Evolutionary conservation across 768 basidiomycete genomes (phyloP).

Genomic region (Mycena vulgaris): DNA sequence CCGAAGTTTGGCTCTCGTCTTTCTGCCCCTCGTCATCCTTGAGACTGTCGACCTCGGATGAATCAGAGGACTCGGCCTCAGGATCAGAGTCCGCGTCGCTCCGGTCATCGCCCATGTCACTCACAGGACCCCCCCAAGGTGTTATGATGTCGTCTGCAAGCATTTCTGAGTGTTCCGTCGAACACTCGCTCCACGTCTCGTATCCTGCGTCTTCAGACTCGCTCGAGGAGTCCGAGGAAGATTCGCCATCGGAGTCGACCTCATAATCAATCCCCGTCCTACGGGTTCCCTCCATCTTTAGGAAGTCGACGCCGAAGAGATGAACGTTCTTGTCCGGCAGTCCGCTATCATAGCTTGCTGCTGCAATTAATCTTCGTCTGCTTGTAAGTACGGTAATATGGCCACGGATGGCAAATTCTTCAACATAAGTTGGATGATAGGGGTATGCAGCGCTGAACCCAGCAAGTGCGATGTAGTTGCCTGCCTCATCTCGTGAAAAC

Average conservation of each 20-base stretch:
- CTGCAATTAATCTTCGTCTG: neutral
- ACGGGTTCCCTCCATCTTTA: neutral
- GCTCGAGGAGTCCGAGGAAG: conserved; percentile 6
- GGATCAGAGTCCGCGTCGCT: conserved; percentile 1
- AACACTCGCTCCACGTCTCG: conserved; percentile 43
- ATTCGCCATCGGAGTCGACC: neutral
- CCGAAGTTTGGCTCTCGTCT: too few species aligned
- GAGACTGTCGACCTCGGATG: neutral
- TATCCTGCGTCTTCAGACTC: conserved; percentile 32
- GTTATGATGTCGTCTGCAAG: conserved; percentile 35
- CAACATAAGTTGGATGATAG: conserved; percentile 17
- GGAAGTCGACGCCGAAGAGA: conserved; percentile 20
- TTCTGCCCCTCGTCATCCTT: neutral
- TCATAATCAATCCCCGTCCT: neutral
- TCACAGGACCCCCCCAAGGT: conserved; percentile 33
- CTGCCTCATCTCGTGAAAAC: conserved; percentile 3
- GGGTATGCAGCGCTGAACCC: neutral
- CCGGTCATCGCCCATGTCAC: conserved; percentile 23
- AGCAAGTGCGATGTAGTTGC: conserved; percentile 15
- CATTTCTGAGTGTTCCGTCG: conserved; percentile 25
- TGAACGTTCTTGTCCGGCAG: conserved; percentile 17
- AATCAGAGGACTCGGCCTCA: neutral
- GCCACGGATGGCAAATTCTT: conserved; percentile 24
- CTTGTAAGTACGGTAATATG: conserved; percentile 21
- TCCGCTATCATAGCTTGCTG: conserved; percentile 1